A percentile compares a stretch with the other conserved stretches of the same genome.
phyloP scores from a whole-genome alignment of 495 filamentous ascomycete species.

The Amniculicola lignicola region DNA sequence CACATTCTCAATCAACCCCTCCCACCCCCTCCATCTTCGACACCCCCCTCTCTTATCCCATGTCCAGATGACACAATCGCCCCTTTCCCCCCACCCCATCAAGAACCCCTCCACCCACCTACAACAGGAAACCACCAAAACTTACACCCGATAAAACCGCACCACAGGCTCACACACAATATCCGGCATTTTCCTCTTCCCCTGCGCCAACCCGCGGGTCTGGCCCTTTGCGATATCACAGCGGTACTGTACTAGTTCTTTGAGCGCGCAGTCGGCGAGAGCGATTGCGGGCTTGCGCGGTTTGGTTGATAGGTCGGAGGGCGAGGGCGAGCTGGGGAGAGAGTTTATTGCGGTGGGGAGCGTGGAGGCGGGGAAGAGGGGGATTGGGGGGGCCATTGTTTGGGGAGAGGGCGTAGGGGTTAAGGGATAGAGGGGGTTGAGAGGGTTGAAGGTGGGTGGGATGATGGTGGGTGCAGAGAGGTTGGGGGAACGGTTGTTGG shows the following conservation, averaged over 20 bases:
- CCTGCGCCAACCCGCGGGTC: constrained; percentile 31
- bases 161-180: constrained; percentile 72
- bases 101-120: neutral
- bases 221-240: constrained; percentile 54
- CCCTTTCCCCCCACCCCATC: neutral
- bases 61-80: neutral
- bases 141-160: constrained; percentile 76
- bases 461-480: constrained; percentile 49
- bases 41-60: too few relatives aligned
- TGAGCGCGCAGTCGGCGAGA: constrained; percentile 65
- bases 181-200: constrained; percentile 44
- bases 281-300: constrained; percentile 49
- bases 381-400: constrained; percentile 60
- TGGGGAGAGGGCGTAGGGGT: neutral
- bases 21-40: too few relatives aligned
- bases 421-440: constrained; percentile 1
- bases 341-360: constrained; percentile 53
- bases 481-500: constrained; percentile 61
- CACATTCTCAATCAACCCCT: neutral
- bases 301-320: too few relatives aligned
- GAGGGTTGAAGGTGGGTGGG: constrained; percentile 14
- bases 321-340: constrained; percentile 39
- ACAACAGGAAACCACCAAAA: constrained; percentile 20
- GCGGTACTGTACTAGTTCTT: constrained; percentile 78
- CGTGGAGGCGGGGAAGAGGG: constrained; percentile 53